Base-by-base conservation (phyloP, 179 eudicot species). In the Beta lomatogona region DNA sequence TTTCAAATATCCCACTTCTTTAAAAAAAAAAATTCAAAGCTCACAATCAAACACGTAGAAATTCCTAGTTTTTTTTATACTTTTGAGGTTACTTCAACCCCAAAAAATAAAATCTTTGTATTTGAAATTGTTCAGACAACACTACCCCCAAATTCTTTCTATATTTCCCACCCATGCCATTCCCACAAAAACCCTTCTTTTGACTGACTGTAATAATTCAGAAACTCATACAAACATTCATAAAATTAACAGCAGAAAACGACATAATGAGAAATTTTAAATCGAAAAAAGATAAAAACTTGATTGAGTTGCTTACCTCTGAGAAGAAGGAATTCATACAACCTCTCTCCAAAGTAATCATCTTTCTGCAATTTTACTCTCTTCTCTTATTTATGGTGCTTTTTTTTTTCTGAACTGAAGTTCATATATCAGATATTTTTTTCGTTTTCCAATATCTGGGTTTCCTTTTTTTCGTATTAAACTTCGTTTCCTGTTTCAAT, bases 21-120 rank as follows among this genome's bases (percentile, higher is more conserved):
- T 18, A 57, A 16, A 12, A 28, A 12, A 28, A 25, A 53, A 48
- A 65, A 55, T 71, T 22, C 79, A 50, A 66, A 77, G 87, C 80
- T 19, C 79, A 77, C 60, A 85, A 81, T 81, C 55, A 68, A 63
- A 85, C 87, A 85, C 87, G 87, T 85, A 25, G 64, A 45, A 36
- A 66, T 46, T 18, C 22, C 11, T 15, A 28, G 16, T 11, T 71
- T 48, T 18, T 25, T 2, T 2, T 25, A 5, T 67, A 36, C 41
- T 36, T 36, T 67, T 36, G 31, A 2, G 19, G 45, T 31, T 36
- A 2, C 36, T 31, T 14, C 28, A 5, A 25, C 66, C 28, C 31
- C 18, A 55, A 54, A 73, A 48, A 48, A 52, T 73, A 25, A 11
- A 52, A 16, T 22, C 52, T 5, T 66, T 45, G 53, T 22, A 22